These are phyloP conservation scores for Boletus semigastroideus DNA, from an alignment of 1,284 basidiomycete species.

Conservation along the genomic window DNA sequence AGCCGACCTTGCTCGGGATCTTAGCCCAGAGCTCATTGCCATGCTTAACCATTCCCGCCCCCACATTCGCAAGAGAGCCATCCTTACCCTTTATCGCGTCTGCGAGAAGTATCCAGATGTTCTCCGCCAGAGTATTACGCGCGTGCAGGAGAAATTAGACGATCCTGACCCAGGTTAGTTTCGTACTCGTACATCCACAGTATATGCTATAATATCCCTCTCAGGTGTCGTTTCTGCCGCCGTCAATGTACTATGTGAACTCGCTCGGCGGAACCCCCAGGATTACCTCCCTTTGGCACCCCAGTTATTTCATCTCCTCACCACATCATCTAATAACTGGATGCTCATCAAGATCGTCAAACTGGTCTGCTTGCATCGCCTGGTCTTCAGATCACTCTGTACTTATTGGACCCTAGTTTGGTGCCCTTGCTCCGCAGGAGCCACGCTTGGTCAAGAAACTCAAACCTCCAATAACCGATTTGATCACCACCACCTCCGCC, in stretches of 20 bases:
- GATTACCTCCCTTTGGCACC: constrained; percentile 87
- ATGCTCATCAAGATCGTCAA: constrained; percentile 99
- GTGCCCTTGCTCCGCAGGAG: constrained; percentile 87
- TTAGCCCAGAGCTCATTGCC: constrained; percentile 82
- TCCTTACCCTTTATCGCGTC: constrained; percentile 80
- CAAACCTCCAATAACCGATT: constrained; percentile 88
- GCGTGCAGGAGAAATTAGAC: constrained; percentile 83
- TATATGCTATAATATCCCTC: neutral
- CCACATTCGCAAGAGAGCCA: constrained; percentile 85
- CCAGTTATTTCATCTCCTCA: constrained; percentile 92
- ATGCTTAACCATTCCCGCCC: constrained; percentile 92
- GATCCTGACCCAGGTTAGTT: constrained; percentile 76
- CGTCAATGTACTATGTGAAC: constrained; percentile 93
- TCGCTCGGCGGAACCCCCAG: constrained; percentile 76
- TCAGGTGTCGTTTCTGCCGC: constrained; percentile 89
- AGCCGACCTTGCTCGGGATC: constrained; percentile 84
- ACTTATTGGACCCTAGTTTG: constrained; percentile 62
- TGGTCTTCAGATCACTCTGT: neutral
- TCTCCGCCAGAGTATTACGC: constrained; percentile 60
- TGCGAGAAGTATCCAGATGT: constrained; percentile 81
- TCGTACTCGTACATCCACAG: neutral
- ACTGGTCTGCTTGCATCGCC: constrained; percentile 53
- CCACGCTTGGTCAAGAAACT: constrained; percentile 93
- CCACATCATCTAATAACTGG: constrained; percentile 97
- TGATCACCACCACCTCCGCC: constrained; percentile 94